Evolutionary conservation across 257 asterid species (phyloP).

Genomic region (Striga asiatica): DNA sequence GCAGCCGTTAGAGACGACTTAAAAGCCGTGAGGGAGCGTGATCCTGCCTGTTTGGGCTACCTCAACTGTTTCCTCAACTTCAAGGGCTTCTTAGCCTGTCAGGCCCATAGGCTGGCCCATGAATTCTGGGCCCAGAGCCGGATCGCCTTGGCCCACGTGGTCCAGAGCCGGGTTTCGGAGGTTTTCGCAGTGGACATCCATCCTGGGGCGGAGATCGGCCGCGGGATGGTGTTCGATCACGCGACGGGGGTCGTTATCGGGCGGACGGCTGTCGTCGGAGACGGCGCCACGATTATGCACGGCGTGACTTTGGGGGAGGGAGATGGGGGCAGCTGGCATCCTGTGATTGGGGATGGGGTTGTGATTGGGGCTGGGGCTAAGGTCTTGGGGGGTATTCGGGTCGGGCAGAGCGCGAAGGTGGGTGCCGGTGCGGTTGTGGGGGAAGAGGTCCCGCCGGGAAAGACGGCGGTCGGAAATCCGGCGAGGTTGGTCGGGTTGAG

Average conservation of each 20-base stretch:
- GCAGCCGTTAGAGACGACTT: slow-evolving; percentile 21
- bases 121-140: slow-evolving; percentile 26
- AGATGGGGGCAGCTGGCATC: slow-evolving; percentile 73
- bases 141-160: slow-evolving; percentile 23
- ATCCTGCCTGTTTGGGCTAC: slow-evolving; percentile 39
- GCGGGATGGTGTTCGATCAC: slow-evolving; percentile 39
- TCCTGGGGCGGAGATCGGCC: slow-evolving; percentile 41
- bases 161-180: slow-evolving; percentile 39
- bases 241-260: slow-evolving; percentile 83
- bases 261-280: slow-evolving; percentile 79
- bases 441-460: slow-evolving; percentile 46
- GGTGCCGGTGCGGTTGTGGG: slow-evolving; percentile 70
- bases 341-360: slow-evolving; percentile 70
- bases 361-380: slow-evolving; percentile 69
- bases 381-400: slow-evolving; percentile 47
- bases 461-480: slow-evolving; percentile 75
- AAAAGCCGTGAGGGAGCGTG: slow-evolving; percentile 31
- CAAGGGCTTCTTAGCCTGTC: slow-evolving; percentile 40
- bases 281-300: slow-evolving; percentile 60
- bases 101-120: slow-evolving; percentile 38
- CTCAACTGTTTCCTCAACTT: slow-evolving; percentile 36
- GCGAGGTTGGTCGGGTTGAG: slow-evolving; percentile 44
- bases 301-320: slow-evolving; percentile 75
- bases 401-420: slow-evolving; percentile 53
- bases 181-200: slow-evolving; percentile 48